phyloP scores from a whole-genome alignment of 352 stramenopile species.

The Pythium utonaiense region DNA sequence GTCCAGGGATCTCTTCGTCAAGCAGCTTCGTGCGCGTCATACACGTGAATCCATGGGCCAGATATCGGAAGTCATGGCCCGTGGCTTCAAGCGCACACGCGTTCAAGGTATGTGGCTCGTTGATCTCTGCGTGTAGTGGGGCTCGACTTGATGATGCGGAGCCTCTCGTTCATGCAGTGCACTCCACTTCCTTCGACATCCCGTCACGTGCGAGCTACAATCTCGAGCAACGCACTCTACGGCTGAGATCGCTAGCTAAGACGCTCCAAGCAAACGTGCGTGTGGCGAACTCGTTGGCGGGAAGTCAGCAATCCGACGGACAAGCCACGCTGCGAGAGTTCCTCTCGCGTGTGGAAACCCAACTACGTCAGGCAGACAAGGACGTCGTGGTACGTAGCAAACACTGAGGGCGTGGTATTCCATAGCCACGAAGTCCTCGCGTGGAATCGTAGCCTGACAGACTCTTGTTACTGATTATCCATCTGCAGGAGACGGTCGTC shows the following conservation, averaged over 20 bases:
- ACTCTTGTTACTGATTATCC: not conserved
- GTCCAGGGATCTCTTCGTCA: constrained; percentile 10
- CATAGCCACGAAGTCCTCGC: too few species aligned
- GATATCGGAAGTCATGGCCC: not conserved
- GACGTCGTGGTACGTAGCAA: constrained; percentile 14
- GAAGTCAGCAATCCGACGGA: not conserved
- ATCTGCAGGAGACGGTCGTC: constrained; percentile 15
- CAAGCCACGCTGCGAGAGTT: not conserved
- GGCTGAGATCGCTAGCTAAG: constrained; percentile 8
- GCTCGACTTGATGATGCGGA: not conserved
- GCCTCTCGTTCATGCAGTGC: not conserved
- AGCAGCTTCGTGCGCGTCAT: not conserved
- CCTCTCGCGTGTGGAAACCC: not conserved
- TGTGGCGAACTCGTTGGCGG: not conserved
- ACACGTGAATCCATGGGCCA: not conserved
- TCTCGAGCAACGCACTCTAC: not conserved
- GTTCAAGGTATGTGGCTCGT: constrained; percentile 11
- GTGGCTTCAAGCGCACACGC: not conserved
- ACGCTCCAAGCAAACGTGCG: constrained; percentile 17
- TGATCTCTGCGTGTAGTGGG: too few species aligned
- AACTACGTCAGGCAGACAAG: not conserved
- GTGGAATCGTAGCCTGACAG: not conserved
- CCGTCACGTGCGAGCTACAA: constrained; percentile 3
- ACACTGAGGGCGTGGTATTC: not conserved
- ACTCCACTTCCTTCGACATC: constrained; percentile 3